Evolutionary conservation across 1,284 basidiomycete genomes (phyloP).

Genomic region (Cryptococcus hybrid): DNA sequence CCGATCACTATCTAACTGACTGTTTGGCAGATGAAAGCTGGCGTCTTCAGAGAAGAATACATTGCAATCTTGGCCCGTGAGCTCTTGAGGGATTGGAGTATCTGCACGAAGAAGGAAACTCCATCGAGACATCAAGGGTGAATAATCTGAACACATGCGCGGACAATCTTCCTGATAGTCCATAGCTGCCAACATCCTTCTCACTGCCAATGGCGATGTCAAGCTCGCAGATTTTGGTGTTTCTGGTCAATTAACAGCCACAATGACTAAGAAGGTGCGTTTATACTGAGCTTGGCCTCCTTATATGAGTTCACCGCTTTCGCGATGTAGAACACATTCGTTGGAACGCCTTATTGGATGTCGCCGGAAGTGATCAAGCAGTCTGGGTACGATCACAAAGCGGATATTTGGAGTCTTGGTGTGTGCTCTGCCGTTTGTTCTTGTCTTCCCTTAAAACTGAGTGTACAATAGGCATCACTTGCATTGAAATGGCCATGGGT

Average conservation of each 20-base stretch:
- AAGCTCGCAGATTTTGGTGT: conserved; percentile 99
- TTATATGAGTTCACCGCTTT: neutral
- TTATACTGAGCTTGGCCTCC: neutral
- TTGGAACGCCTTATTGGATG: conserved; percentile 99
- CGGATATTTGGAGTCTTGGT: conserved; percentile 95
- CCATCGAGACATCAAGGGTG: conserved; percentile 97
- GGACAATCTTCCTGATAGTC: neutral
- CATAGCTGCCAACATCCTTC: conserved; percentile 60
- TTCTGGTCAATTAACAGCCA: conserved; percentile 95
- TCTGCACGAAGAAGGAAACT: conserved; percentile 92
- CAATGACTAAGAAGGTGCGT: conserved; percentile 81
- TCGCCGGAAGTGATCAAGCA: conserved; percentile 99
- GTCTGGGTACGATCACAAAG: conserved; percentile 97
- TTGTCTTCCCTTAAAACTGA: conserved; percentile 5
- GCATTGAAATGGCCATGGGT: conserved; percentile 95
- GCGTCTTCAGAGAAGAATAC: conserved; percentile 95
- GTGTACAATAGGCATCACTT: conserved; percentile 65
- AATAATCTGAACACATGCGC: conserved; percentile 11
- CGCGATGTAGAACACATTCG: conserved; percentile 74
- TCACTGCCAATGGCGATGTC: conserved; percentile 89
- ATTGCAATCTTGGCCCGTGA: conserved; percentile 96
- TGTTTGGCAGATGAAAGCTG: conserved; percentile 83
- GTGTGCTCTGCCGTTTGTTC: conserved; percentile 1
- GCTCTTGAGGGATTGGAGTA: conserved; percentile 83
- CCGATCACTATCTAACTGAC: neutral